These are phyloP conservation scores for Phytophthora sp. DNA, from an alignment of 352 stramenopile genomes.

Conservation along the genomic window DNA sequence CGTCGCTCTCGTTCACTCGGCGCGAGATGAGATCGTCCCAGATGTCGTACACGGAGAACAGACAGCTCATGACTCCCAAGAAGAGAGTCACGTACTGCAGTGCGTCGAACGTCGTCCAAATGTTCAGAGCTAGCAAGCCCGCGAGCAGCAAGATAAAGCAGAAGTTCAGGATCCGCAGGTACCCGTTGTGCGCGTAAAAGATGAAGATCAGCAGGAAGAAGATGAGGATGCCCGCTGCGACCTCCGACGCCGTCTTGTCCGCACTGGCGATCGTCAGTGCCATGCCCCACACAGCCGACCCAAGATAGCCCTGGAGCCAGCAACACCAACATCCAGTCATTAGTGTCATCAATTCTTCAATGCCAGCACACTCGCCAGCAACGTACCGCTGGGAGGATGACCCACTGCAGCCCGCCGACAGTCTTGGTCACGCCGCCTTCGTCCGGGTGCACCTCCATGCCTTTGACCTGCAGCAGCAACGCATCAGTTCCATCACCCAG, in stretches of 20 bases:
- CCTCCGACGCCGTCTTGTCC: conserved; percentile 59
- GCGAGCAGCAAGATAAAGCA: conserved; percentile 87
- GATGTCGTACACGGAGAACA: conserved; percentile 93
- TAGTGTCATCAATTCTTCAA: neutral
- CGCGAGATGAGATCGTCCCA: conserved; percentile 92
- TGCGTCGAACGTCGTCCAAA: conserved; percentile 65
- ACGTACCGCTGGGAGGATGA: conserved; percentile 78
- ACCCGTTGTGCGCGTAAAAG: conserved; percentile 88
- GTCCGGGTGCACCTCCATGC: conserved; percentile 90
- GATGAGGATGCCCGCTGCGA: conserved; percentile 84
- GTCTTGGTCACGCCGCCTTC: conserved; percentile 90
- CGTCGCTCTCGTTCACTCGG: conserved; percentile 88
- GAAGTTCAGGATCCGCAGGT: conserved; percentile 84
- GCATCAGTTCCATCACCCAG: neutral
- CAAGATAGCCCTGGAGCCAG: conserved; percentile 72
- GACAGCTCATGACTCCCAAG: conserved; percentile 90
- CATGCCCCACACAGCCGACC: conserved; percentile 89
- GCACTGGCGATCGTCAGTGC: conserved; percentile 80
- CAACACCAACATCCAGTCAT: conserved; percentile 8
- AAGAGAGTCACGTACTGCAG: conserved; percentile 90
- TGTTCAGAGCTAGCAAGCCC: conserved; percentile 74
- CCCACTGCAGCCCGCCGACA: conserved; percentile 66
- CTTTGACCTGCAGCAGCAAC: conserved; percentile 56
- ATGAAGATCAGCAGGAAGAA: conserved; percentile 89
- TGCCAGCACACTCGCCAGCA: neutral